These are phyloP conservation scores for Trichoderma sp. DNA, from an alignment of 2,329 filamentous ascomycete genomes.

Conservation along the genomic window DNA sequence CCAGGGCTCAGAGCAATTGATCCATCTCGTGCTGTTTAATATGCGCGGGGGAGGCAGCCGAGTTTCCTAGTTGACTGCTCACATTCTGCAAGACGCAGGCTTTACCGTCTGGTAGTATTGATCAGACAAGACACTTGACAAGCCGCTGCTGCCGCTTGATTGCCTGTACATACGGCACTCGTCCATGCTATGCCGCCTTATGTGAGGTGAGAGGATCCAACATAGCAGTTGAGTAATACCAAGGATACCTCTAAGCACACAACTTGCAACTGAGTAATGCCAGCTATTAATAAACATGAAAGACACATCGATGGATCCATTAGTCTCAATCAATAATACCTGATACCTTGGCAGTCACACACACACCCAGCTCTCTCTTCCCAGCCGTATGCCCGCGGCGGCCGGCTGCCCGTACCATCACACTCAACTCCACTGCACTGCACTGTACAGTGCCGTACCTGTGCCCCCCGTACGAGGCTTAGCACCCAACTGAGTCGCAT, in stretches of 20 bases:
- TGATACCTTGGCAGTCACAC: no score
- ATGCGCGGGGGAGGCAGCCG: background rate
- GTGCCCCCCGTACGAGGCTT: background rate
- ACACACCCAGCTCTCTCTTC: background rate
- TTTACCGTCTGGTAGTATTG: background rate
- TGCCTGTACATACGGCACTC: background rate
- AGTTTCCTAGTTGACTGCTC: constrained; percentile 4
- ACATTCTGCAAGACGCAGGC: background rate
- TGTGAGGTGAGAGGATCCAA: background rate
- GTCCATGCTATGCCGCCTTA: background rate
- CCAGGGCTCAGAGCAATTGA: background rate
- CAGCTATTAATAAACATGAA: background rate
- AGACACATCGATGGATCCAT: no score
- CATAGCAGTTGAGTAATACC: background rate
- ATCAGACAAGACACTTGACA: background rate
- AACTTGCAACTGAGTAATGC: background rate
- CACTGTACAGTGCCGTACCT: background rate
- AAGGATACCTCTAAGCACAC: background rate
- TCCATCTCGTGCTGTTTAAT: background rate
- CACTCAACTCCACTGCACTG: background rate
- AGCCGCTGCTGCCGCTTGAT: background rate
- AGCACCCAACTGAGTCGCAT: background rate
- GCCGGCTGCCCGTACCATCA: no score
- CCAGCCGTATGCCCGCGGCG: background rate
- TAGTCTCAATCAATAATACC: background rate